These are phyloP conservation scores for Aspergillus sp. DNA, from an alignment of 2,329 filamentous ascomycete genomes.

Conservation along the genomic window DNA sequence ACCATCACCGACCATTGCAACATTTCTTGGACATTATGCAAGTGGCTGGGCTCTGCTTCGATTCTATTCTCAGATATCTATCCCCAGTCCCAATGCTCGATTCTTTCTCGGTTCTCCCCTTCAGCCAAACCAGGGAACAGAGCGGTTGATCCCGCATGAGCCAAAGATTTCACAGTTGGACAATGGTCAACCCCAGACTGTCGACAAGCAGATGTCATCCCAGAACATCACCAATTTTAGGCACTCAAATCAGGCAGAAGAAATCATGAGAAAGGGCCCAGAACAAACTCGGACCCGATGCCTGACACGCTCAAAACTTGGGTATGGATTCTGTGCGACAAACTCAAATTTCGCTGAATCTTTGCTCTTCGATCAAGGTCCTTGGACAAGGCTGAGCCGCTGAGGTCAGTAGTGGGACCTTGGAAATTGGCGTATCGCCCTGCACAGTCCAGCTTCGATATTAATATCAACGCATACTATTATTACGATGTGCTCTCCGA, in stretches of 20 bases:
- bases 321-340: neutral
- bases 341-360: neutral
- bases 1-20: neutral
- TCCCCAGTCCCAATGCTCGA: neutral
- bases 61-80: neutral
- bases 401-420: neutral
- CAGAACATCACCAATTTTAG: neutral
- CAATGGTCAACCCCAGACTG: too few species aligned
- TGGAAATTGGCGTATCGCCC: neutral
- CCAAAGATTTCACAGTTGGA: constrained; percentile 9
- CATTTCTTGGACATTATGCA: constrained; percentile 1
- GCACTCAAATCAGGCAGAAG: neutral
- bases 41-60: constrained; percentile 3
- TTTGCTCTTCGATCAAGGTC: neutral
- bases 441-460: neutral
- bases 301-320: neutral
- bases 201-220: neutral
- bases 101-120: neutral
- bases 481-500: neutral
- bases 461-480: neutral
- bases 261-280: neutral
- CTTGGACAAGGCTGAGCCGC: neutral
- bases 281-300: neutral
- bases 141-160: constrained; percentile 23
- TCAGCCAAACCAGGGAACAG: constrained; percentile 14